Conservation (phyloP, 108 stramenopile genomes). For the Fistulifera solaris region DNA sequence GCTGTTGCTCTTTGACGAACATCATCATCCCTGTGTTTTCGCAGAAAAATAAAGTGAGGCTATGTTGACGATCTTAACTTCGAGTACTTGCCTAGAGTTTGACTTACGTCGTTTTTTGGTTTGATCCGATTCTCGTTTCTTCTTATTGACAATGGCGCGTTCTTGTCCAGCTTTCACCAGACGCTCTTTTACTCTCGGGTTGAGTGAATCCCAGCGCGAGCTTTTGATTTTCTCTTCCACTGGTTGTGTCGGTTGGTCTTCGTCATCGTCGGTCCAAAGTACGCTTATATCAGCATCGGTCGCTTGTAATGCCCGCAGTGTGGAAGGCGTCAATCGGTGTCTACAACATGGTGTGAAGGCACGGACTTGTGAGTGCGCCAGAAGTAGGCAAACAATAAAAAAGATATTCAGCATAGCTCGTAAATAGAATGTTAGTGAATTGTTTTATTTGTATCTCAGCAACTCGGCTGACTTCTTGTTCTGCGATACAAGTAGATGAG, state of each 20-base stretch:
- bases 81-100: neutral
- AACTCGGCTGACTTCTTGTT: no score
- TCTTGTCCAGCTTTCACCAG: slow-evolving; percentile 57
- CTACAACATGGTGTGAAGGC: no score
- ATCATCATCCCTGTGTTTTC: slow-evolving; percentile 29
- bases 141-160: slow-evolving; percentile 65
- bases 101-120: slow-evolving; percentile 66
- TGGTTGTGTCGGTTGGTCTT: slow-evolving; percentile 7
- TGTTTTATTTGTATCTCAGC: no score
- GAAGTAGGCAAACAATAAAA: no score
- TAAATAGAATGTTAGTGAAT: no score
- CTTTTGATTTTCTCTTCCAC: slow-evolving; percentile 11
- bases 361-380: no score
- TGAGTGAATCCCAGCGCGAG: slow-evolving; percentile 55
- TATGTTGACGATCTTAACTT: neutral
- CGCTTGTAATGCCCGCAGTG: no score
- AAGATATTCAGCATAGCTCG: no score
- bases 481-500: no score
- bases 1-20: slow-evolving; percentile 41
- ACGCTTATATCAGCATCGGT: no score
- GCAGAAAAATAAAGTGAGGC: neutral
- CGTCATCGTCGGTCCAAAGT: slow-evolving; percentile 1
- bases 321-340: no score
- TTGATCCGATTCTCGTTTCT: slow-evolving; percentile 54
- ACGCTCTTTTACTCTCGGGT: slow-evolving; percentile 53